These are phyloP conservation scores for Penicillium sp. DNA, from an alignment of 2,329 filamentous ascomycete species.

Conservation along the genomic window DNA sequence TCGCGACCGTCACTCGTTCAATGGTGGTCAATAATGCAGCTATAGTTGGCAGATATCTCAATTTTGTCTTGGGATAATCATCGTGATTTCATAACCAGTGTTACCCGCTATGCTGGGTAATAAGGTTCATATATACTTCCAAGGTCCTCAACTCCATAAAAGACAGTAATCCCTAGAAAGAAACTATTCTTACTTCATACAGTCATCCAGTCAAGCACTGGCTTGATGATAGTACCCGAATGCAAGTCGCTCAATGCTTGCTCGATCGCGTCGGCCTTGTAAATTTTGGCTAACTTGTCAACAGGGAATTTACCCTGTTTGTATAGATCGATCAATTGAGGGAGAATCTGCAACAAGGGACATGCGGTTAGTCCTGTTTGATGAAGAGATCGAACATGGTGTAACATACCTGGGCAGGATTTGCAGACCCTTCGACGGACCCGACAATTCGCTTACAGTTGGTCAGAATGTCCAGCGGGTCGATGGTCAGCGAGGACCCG, in stretches of 20 bases:
- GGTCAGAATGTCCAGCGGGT: constrained; percentile 12
- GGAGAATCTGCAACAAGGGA: background rate
- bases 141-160: background rate
- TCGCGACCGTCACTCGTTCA: too few relatives aligned
- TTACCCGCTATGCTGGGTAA: background rate
- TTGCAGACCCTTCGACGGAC: background rate
- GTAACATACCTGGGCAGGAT: background rate
- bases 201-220: background rate
- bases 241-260: background rate
- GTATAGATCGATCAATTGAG: background rate
- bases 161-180: background rate
- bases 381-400: background rate
- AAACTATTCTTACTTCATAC: background rate
- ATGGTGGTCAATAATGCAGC: too few relatives aligned
- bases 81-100: too few relatives aligned
- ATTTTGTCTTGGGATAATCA: too few relatives aligned
- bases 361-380: background rate
- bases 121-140: background rate
- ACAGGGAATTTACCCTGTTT: background rate
- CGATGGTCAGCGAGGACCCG: constrained; percentile 24
- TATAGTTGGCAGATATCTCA: too few relatives aligned
- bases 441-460: background rate
- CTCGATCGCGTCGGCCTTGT: background rate
- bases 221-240: background rate
- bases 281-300: background rate